These are phyloP conservation scores for Bruguiera sexangula DNA, from an alignment of 345 rosid species.

Conservation along the genomic window DNA sequence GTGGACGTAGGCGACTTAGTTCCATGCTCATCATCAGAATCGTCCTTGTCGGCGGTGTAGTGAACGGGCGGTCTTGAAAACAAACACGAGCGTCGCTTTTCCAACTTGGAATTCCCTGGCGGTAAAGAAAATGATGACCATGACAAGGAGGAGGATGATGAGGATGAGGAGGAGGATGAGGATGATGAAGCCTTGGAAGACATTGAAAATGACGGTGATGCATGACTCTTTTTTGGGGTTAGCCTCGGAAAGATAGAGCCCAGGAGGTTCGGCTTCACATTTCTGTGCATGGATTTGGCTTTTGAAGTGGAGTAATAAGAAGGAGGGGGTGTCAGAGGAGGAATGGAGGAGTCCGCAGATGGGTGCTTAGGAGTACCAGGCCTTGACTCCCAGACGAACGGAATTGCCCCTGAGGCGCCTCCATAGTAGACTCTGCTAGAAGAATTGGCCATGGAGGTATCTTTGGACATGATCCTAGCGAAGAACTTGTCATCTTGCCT, in stretches of 20 bases:
- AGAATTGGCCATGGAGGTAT: slow-evolving; percentile 48
- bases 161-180: slow-evolving; percentile 27
- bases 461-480: slow-evolving; percentile 59
- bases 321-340: slow-evolving; percentile 61
- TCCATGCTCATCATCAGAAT: not conserved
- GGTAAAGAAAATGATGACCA: slow-evolving; percentile 4
- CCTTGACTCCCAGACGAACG: slow-evolving; percentile 75
- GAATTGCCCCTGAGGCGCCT: slow-evolving; percentile 51
- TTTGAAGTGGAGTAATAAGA: slow-evolving; percentile 32
- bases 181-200: slow-evolving; percentile 41
- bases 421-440: slow-evolving; percentile 79
- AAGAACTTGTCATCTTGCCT: slow-evolving; percentile 49
- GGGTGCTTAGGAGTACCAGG: slow-evolving; percentile 85
- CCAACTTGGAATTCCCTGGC: slow-evolving; percentile 16
- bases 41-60: slow-evolving; percentile 7
- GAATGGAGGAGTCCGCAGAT: slow-evolving; percentile 24
- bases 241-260: slow-evolving; percentile 13
- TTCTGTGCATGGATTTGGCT: slow-evolving; percentile 19
- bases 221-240: slow-evolving; percentile 21
- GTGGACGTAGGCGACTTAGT: slow-evolving; percentile 31
- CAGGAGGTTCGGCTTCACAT: slow-evolving; percentile 22
- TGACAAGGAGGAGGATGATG: slow-evolving; percentile 16
- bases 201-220: slow-evolving; percentile 40
- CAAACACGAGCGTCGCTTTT: not conserved
- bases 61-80: slow-evolving; percentile 28